Base-by-base conservation (phyloP, 208 protist species). In the Leishmania turanica region DNA sequence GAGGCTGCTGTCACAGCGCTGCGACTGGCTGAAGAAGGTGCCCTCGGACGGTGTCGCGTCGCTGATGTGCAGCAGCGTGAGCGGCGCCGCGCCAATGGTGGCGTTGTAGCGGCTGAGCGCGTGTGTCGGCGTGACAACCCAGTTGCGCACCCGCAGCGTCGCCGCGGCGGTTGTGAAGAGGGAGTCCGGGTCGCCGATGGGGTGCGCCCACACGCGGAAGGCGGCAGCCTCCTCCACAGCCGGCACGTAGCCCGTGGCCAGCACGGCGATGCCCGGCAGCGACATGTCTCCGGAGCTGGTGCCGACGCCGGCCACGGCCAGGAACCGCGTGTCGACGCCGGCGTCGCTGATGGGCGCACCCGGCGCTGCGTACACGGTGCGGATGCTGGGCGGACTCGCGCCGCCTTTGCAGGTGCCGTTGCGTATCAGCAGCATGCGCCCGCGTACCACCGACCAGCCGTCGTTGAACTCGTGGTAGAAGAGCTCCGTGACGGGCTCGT, bases 151-250 rank as follows among this genome's bases (percentile, higher is more conserved):
- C 24, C 73, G 80, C 31, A 93, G 62, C 27, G 90, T 89, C 27
- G 88, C 72, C 17, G 2, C 70, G 17, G 77, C 77, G 17, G 86
- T 91, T 3, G 90, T 92, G 60, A 93, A 90, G 42, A 84, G 56
- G 8, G 70, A 56, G 24, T 69, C 27, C 65, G 87, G 86, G 21
- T 70, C 51, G 51, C 64, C 62, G 70, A 82, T 65, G 31, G 80
- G 77, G 68, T 71, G 42, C 2, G 82, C 87, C 80, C 90, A 93
- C 37, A 93, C 90, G 82, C 78, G 90, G 60, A 93, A 90, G n/a
- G 21, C 56, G 37, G 81, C 75, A 24, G 37, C 80, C 51, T 89
- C 80, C 73, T 82, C 75, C 60, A 82, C 81, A 8, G 65, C 66
- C 19, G 90, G 90, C 21, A 65, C 81, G 75, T 89, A 90, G 34